phyloP scores from a whole-genome alignment of 1,139 yeast genomes.

The Suhomyces wounanorum region DNA sequence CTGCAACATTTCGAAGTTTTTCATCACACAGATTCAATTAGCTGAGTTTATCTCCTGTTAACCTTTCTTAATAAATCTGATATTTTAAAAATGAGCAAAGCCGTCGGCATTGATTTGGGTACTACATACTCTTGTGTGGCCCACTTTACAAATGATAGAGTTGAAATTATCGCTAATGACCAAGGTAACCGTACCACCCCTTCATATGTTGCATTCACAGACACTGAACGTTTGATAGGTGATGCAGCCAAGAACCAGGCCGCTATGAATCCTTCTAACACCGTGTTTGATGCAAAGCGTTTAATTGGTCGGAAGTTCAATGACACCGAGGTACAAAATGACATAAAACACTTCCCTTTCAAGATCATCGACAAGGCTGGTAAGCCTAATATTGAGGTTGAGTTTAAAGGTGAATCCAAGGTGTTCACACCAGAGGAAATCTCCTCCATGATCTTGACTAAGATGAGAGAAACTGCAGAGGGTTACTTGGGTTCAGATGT shows the following conservation, averaged over 20 bases:
- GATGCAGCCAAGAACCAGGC: constrained; percentile 37
- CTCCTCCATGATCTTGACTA: constrained; percentile 29
- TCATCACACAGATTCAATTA: constrained; percentile 1
- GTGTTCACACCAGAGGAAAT: constrained; percentile 28
- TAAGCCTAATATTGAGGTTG: constrained; percentile 25
- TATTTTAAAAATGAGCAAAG: constrained; percentile 18
- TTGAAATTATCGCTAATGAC: constrained; percentile 46
- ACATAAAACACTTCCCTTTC: constrained; percentile 48
- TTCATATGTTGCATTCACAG: constrained; percentile 32
- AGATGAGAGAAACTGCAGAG: constrained; percentile 54
- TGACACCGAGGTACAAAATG: constrained; percentile 47
- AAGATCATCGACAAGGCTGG: constrained; percentile 31
- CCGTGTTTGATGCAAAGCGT: constrained; percentile 33
- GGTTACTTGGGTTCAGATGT: constrained; percentile 43
- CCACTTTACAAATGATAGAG: constrained; percentile 21
- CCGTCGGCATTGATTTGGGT: constrained; percentile 32
- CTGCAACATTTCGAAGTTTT: background rate
- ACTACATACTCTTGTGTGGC: constrained; percentile 34
- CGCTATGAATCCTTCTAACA: constrained; percentile 33
- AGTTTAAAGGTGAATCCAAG: constrained; percentile 24
- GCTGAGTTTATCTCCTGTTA: background rate
- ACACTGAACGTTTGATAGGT: constrained; percentile 32
- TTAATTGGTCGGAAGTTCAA: constrained; percentile 49
- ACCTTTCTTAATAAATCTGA: background rate
- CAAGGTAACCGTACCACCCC: constrained; percentile 51